phyloP scores from a whole-genome alignment of 257 asterid genomes.

The Solanum medicagineum region DNA sequence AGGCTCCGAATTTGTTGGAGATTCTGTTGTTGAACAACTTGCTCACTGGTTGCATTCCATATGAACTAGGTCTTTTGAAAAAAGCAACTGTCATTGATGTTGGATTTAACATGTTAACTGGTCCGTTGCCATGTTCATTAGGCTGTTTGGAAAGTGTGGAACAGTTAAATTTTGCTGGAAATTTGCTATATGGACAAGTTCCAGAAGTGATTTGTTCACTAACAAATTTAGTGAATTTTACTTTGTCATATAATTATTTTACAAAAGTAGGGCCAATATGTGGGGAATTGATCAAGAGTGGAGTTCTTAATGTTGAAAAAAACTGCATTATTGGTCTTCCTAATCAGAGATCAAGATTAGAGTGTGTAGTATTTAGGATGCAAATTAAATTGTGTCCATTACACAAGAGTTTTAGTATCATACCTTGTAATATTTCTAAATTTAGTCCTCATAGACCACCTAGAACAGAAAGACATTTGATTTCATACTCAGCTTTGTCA shows the following conservation, averaged over 20 bases:
- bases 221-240: slow-evolving; percentile 28
- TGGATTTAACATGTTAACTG: slow-evolving; percentile 42
- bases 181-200: slow-evolving; percentile 34
- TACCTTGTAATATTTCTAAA: slow-evolving; percentile 37
- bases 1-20: slow-evolving; percentile 25
- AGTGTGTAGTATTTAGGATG: slow-evolving; percentile 33
- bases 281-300: slow-evolving; percentile 24
- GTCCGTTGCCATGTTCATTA: slow-evolving; percentile 44
- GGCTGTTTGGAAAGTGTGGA: slow-evolving; percentile 50
- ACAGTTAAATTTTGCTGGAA: slow-evolving; percentile 46
- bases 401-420: neutral
- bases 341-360: slow-evolving; percentile 35
- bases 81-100: slow-evolving; percentile 43
- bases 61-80: slow-evolving; percentile 38
- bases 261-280: slow-evolving; percentile 42
- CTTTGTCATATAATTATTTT: slow-evolving; percentile 53
- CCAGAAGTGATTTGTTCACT: slow-evolving; percentile 48
- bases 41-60: slow-evolving; percentile 47
- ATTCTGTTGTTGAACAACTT: slow-evolving; percentile 44
- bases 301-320: slow-evolving; percentile 38
- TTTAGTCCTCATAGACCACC: neutral
- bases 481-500: neutral
- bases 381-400: slow-evolving; percentile 32
- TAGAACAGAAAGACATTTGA: slow-evolving; percentile 1
- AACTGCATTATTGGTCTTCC: slow-evolving; percentile 54